Evolutionary conservation across 805 yeast species (phyloP).

Genomic region (Myxozyma vanderwaltii): DNA sequence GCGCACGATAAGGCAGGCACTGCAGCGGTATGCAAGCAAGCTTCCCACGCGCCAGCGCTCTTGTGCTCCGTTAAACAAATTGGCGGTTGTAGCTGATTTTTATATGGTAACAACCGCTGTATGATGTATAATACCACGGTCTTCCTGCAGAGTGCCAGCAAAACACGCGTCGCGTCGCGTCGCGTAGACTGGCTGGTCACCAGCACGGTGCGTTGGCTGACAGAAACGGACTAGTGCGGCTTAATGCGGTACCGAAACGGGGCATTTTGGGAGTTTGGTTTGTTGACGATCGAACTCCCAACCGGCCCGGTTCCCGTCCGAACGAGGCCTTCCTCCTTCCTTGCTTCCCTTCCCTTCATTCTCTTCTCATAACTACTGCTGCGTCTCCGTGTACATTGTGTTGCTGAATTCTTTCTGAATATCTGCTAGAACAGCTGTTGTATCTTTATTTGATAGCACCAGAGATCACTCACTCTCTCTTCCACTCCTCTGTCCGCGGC

Average conservation of each 20-base stretch:
- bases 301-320: slow-evolving; percentile 8
- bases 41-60: not conserved
- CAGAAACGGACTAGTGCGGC: slow-evolving; percentile 12
- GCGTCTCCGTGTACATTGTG: no score
- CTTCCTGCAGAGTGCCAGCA: no score
- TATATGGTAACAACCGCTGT: no score
- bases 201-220: not conserved
- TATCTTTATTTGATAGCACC: no score
- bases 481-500: not conserved
- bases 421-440: not conserved
- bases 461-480: not conserved
- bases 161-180: not conserved
- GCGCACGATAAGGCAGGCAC: not conserved
- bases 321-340: not conserved
- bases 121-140: no score
- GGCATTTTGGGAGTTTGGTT: slow-evolving; percentile 14
- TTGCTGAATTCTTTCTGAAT: no score
- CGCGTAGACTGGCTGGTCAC: not conserved
- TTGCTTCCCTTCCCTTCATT: not conserved
- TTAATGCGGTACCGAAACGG: not conserved
- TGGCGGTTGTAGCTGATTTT: no score
- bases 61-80: no score
- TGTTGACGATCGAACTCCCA: slow-evolving; percentile 14
- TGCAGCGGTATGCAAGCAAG: not conserved
- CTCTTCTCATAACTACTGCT: no score